These are phyloP conservation scores for Colletotrichum neosansevieriae DNA, from an alignment of 2,329 filamentous ascomycete genomes.

Conservation along the genomic window DNA sequence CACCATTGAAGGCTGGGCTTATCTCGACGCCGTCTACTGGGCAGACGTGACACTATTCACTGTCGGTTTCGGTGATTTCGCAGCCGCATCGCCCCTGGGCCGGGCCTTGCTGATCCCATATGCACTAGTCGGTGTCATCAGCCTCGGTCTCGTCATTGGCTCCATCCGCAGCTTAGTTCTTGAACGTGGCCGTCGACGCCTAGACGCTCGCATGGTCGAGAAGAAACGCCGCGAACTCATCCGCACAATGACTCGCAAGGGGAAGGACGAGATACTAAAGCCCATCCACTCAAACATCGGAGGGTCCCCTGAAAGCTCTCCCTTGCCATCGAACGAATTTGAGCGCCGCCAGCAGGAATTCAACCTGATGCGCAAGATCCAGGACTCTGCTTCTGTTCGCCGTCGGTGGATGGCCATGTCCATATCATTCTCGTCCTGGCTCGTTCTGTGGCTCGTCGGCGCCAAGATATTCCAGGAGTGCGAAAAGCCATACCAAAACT, in stretches of 20 bases:
- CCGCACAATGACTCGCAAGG: conserved; percentile 57
- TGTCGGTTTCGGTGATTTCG: conserved; percentile 71
- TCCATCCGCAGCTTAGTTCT: conserved; percentile 78
- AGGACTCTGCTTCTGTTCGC: conserved; percentile 71
- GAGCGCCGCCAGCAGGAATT: conserved; percentile 79
- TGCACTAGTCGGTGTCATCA: conserved; percentile 85
- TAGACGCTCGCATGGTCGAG: conserved; percentile 70
- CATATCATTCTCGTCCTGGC: conserved; percentile 76
- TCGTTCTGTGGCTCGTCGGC: conserved; percentile 83
- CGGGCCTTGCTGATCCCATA: conserved; percentile 85
- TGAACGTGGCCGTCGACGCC: conserved; percentile 66
- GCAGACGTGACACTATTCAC: conserved; percentile 79
- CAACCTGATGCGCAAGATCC: conserved; percentile 84
- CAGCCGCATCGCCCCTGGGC: conserved; percentile 64
- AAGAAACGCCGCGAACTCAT: conserved; percentile 66
- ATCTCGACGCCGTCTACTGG: conserved; percentile 84
- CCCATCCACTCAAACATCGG: conserved; percentile 54
- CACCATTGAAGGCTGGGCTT: conserved; percentile 78
- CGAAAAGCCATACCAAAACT: conserved; percentile 66
- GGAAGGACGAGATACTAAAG: conserved; percentile 61
- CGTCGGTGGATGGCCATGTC: conserved; percentile 81
- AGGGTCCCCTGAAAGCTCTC: neutral
- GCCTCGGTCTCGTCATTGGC: conserved; percentile 84
- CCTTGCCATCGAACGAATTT: conserved; percentile 55
- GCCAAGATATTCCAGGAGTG: conserved; percentile 76